A percentile compares a stretch with the other conserved stretches of the same genome.
phyloP scores from a whole-genome alignment of 495 filamentous ascomycete genomes.

The Ramalina intermedia region DNA sequence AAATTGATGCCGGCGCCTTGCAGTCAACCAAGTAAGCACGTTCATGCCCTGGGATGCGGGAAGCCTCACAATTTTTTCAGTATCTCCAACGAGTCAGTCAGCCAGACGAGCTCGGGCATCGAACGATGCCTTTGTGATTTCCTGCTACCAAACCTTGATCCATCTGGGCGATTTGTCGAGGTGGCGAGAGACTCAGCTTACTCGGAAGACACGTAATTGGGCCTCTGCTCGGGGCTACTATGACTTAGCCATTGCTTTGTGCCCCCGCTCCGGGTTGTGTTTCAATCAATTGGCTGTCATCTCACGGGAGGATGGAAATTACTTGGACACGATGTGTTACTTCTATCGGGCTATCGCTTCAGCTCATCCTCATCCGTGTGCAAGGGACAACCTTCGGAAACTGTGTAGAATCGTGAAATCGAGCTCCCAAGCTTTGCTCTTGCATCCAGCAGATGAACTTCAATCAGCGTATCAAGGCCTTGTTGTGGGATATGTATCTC shows the following conservation, averaged over 20 bases:
- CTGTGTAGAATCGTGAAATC: constrained; percentile 22
- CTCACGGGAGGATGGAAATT: constrained; percentile 55
- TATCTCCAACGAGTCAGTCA: constrained; percentile 20
- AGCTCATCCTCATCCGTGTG: constrained; percentile 56
- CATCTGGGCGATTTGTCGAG: constrained; percentile 82
- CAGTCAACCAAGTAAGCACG: neutral
- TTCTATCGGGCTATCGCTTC: constrained; percentile 69
- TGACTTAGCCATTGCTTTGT: constrained; percentile 59
- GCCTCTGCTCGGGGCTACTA: constrained; percentile 76
- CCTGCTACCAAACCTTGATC: constrained; percentile 73
- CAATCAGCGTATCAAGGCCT: too few relatives aligned
- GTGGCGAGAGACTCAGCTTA: constrained; percentile 63
- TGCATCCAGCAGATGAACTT: too few relatives aligned
- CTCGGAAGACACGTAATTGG: constrained; percentile 56
- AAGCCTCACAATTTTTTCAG: constrained; percentile 2
- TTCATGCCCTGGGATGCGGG: neutral
- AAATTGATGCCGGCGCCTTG: constrained; percentile 49
- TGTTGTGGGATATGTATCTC: too few relatives aligned
- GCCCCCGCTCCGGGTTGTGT: constrained; percentile 62
- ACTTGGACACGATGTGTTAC: constrained; percentile 75
- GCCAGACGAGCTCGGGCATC: constrained; percentile 32
- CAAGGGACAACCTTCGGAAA: constrained; percentile 58
- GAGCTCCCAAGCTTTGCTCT: too few relatives aligned
- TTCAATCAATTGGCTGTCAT: constrained; percentile 87
- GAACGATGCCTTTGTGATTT: constrained; percentile 44